A percentile compares a stretch with the other conserved stretches of the same genome.
phyloP scores from a whole-genome alignment of 805 yeast genomes.

The Yarrowia sp. region DNA sequence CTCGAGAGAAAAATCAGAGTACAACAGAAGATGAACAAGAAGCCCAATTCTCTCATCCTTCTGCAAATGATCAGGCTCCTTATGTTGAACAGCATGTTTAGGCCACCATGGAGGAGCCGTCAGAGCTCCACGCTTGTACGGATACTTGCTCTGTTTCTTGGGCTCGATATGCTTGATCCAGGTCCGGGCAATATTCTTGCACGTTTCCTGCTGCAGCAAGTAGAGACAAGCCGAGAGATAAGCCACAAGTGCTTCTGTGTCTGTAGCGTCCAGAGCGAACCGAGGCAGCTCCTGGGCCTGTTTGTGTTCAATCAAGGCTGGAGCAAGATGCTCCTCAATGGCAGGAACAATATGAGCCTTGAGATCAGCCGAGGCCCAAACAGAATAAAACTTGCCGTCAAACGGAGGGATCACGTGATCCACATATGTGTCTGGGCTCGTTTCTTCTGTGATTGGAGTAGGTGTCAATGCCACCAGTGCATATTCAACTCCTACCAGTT shows the following conservation, averaged over 20 bases:
- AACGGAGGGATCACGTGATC: neutral
- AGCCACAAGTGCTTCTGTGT: neutral
- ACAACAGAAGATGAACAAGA: slow-evolving; percentile 35
- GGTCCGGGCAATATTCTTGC: slow-evolving; percentile 61
- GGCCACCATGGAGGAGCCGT: slow-evolving; percentile 77
- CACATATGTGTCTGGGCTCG: too few species aligned
- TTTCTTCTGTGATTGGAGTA: neutral
- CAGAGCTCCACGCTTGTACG: slow-evolving; percentile 54
- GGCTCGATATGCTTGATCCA: slow-evolving; percentile 72
- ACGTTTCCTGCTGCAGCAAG: slow-evolving; percentile 46
- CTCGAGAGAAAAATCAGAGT: neutral
- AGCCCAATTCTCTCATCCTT: slow-evolving; percentile 56
- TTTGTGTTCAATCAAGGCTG: neutral
- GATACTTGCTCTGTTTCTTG: slow-evolving; percentile 58
- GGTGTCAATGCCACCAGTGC: neutral
- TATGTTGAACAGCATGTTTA: slow-evolving; percentile 47
- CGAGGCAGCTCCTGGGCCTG: slow-evolving; percentile 7
- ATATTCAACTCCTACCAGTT: neutral
- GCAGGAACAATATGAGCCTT: neutral
- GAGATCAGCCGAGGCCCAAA: neutral
- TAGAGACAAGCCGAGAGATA: neutral
- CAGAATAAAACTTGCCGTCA: neutral
- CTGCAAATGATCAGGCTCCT: slow-evolving; percentile 70
- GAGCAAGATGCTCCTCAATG: neutral
- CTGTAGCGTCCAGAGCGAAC: neutral